phyloP scores from a whole-genome alignment of 2,329 filamentous ascomycete species.

The Drechslerella coelobrocha region DNA sequence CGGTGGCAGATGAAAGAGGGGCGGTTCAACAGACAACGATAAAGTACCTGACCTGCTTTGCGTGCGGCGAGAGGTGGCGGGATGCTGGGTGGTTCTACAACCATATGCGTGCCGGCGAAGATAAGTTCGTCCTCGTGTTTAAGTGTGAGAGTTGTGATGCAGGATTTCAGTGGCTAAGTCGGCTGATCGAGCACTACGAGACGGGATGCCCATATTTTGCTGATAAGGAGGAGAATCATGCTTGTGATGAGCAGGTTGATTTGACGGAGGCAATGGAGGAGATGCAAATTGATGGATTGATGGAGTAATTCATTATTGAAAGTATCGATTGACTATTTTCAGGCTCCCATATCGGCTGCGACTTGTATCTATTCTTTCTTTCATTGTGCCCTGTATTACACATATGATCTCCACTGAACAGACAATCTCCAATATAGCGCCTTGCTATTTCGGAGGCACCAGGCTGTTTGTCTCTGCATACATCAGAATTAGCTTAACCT shows the following conservation, averaged over 20 bases:
- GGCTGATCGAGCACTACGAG: constrained; percentile 29
- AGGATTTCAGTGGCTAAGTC: constrained; percentile 16
- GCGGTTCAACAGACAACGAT: neutral
- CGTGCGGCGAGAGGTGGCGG: constrained; percentile 22
- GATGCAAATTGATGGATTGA: constrained; percentile 9
- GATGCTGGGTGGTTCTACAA: neutral
- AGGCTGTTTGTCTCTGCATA: constrained; percentile 40
- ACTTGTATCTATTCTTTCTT: neutral
- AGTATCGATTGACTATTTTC: neutral
- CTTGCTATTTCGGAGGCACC: constrained; percentile 36
- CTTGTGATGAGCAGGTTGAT: neutral
- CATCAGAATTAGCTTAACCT: neutral
- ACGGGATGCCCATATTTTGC: constrained; percentile 11
- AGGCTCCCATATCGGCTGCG: neutral
- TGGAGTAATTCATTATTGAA: neutral
- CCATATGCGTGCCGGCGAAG: constrained; percentile 10
- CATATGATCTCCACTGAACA: neutral
- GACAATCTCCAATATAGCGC: neutral
- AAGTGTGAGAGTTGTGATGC: constrained; percentile 37
- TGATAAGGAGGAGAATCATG: neutral
- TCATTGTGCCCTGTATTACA: neutral
- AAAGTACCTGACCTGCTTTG: constrained; percentile 15
- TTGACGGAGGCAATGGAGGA: constrained; percentile 13
- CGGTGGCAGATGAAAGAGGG: neutral
- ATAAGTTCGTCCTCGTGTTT: constrained; percentile 22